These are phyloP conservation scores for Botryotinia narcissicola DNA, from an alignment of 2,329 filamentous ascomycete species.

Conservation along the genomic window DNA sequence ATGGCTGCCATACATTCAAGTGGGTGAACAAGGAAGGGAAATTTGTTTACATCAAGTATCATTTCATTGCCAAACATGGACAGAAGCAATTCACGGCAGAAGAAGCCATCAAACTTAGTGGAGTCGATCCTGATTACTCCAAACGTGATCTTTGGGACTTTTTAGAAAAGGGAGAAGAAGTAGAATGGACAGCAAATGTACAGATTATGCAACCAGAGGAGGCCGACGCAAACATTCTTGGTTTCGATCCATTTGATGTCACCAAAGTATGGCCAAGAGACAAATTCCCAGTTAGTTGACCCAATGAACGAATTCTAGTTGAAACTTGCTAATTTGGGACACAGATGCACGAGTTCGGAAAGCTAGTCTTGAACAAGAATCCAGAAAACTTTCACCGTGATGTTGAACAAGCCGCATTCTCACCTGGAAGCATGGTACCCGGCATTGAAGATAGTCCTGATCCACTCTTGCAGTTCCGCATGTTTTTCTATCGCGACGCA, in stretches of 20 bases:
- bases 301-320: fast-evolving
- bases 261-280: slow-evolving; percentile 54
- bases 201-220: slow-evolving; percentile 48
- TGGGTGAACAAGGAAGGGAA: slow-evolving; percentile 53
- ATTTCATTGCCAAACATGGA: slow-evolving; percentile 52
- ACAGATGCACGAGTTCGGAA: slow-evolving; percentile 46
- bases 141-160: slow-evolving; percentile 53
- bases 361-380: slow-evolving; percentile 44
- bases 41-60: slow-evolving; percentile 54
- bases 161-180: slow-evolving; percentile 51
- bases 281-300: slow-evolving; percentile 39
- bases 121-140: slow-evolving; percentile 46
- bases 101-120: slow-evolving; percentile 40
- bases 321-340: neutral
- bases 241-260: slow-evolving; percentile 52
- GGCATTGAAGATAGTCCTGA: slow-evolving; percentile 67
- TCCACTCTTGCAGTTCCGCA: slow-evolving; percentile 63
- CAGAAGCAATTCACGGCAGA: slow-evolving; percentile 51
- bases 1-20: slow-evolving; percentile 55
- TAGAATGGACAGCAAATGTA: slow-evolving; percentile 54
- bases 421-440: slow-evolving; percentile 61
- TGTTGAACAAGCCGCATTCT: slow-evolving; percentile 68
- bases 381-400: slow-evolving; percentile 58
- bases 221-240: slow-evolving; percentile 50
- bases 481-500: slow-evolving; percentile 68